Percentiles rank a stretch among this genome's conserved stretches.
These are phyloP conservation scores for Taphrina communis DNA, from an alignment of 1,139 yeast species.

Conservation along the genomic window DNA sequence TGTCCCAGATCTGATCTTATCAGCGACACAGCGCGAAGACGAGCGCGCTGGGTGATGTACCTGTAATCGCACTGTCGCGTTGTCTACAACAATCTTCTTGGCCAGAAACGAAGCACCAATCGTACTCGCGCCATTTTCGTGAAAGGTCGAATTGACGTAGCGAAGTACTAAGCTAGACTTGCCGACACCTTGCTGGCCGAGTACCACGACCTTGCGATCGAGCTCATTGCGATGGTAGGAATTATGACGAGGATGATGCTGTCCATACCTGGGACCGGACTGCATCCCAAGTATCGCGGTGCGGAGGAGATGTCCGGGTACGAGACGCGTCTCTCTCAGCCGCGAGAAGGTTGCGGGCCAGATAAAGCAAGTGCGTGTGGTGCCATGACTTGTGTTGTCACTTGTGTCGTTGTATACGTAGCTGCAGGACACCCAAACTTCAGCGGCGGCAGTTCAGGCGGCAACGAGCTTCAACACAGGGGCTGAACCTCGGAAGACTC, in stretches of 20 bases:
- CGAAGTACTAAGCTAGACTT: conserved; percentile 86
- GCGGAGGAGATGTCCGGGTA: background rate
- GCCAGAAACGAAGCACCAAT: conserved; percentile 94
- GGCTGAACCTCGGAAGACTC: background rate
- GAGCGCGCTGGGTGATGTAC: conserved; percentile 55
- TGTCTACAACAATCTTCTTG: conserved; percentile 85
- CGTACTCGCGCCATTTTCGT: conserved; percentile 82
- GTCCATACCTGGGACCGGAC: background rate
- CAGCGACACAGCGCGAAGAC: background rate
- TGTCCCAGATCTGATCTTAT: conserved; percentile 84
- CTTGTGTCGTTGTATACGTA: no score
- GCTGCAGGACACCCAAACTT: background rate
- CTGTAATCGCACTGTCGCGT: conserved; percentile 80
- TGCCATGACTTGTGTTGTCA: no score
- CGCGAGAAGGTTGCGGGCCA: no score
- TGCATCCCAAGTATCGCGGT: background rate
- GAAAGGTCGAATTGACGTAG: conserved; percentile 88
- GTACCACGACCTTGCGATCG: conserved; percentile 53
- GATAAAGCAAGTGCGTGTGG: no score
- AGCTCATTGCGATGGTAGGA: conserved; percentile 41
- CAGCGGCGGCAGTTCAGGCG: background rate
- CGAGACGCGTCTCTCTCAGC: no score
- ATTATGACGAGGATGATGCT: background rate
- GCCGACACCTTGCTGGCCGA: conserved; percentile 59
- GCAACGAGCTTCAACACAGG: conserved; percentile 11